phyloP scores from a whole-genome alignment of 139 green algal genomes.

The Diplosphaera chodatii region DNA sequence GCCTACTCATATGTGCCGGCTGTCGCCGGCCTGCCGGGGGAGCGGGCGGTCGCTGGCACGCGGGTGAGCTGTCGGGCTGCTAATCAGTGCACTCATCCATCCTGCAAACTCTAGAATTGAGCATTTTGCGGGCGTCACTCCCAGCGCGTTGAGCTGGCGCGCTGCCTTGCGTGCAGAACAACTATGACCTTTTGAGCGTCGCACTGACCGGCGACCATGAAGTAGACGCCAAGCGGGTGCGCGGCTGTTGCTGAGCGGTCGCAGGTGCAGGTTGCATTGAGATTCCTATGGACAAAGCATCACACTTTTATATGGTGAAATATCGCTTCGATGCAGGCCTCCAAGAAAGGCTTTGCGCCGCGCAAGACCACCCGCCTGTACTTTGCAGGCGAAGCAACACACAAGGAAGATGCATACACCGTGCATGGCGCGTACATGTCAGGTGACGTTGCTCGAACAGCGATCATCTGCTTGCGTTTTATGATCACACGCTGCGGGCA shows the following conservation, averaged over 20 bases:
- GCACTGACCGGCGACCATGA: background rate
- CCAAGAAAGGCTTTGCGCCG: background rate
- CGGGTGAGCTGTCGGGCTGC: background rate
- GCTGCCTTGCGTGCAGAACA: background rate
- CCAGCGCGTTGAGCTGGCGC: too few species aligned
- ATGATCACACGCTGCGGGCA: too few species aligned
- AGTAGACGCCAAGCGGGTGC: background rate
- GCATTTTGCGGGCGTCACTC: too few species aligned
- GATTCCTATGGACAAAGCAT: too few species aligned
- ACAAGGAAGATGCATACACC: constrained; percentile 18
- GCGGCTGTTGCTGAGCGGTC: too few species aligned
- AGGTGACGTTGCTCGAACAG: background rate
- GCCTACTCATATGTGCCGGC: constrained; percentile 20
- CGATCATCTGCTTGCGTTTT: background rate
- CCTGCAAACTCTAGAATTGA: too few species aligned
- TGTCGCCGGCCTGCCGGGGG: too few species aligned
- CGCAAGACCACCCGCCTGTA: constrained; percentile 15
- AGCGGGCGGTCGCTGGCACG: too few species aligned
- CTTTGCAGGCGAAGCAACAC: constrained; percentile 27
- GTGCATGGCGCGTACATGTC: constrained; percentile 19
- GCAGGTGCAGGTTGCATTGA: too few species aligned
- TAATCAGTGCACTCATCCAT: too few species aligned
- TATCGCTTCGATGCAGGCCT: background rate
- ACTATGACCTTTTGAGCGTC: constrained; percentile 14
- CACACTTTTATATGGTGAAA: too few species aligned